Conservation (phyloP, 352 stramenopile genomes). For the Globisporangium spiculum region DNA sequence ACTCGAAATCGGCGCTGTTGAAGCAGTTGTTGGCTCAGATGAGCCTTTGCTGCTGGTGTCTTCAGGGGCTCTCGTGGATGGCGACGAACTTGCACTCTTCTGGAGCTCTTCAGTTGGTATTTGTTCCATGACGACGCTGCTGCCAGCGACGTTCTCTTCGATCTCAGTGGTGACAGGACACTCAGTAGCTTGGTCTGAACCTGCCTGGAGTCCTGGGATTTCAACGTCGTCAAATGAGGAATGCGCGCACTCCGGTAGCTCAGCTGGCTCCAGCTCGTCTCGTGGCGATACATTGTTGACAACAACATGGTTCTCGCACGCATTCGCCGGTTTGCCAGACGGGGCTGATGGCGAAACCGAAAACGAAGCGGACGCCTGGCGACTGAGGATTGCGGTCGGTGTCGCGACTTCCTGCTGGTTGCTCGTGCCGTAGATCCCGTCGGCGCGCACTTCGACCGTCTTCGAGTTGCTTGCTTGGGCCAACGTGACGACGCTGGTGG, state of each 20-base stretch:
- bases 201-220: neutral
- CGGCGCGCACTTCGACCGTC: conserved; percentile 8
- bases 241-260: neutral
- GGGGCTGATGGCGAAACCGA: neutral
- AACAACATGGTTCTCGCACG: neutral
- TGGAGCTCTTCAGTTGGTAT: neutral
- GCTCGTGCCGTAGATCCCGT: conserved; percentile 13
- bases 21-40: neutral
- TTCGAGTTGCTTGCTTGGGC: neutral
- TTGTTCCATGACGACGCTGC: neutral
- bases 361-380: neutral
- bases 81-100: neutral
- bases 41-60: neutral
- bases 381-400: neutral
- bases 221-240: neutral
- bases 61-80: neutral
- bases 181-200: neutral
- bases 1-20: neutral
- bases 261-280: neutral
- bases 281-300: neutral
- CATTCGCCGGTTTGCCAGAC: neutral
- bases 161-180: neutral
- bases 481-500: neutral
- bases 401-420: conserved; percentile 2
- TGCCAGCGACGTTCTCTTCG: neutral